Conservation (phyloP, 1,284 basidiomycete genomes). For the Cryptococcus sp. region DNA sequence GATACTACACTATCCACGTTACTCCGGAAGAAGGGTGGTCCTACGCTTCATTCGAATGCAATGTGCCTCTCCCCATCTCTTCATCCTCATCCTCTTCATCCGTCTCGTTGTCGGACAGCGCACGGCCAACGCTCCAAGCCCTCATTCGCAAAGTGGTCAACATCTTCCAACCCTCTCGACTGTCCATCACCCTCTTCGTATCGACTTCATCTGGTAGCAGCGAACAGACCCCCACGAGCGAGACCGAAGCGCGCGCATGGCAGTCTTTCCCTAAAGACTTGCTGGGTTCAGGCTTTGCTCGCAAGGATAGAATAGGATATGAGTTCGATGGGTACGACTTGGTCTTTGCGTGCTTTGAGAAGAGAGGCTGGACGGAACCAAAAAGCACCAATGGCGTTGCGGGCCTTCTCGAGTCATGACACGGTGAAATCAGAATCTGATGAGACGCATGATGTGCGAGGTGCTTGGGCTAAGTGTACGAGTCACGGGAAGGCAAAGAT, state of each 20-base stretch:
- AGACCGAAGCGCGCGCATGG: slow-evolving; percentile 37
- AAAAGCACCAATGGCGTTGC: slow-evolving; percentile 2
- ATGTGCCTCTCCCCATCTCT: slow-evolving; percentile 70
- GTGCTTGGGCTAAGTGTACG: too few species aligned
- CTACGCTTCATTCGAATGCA: slow-evolving; percentile 98
- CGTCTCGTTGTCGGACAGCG: not conserved
- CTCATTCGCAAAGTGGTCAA: slow-evolving; percentile 83
- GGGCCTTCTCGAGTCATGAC: not conserved
- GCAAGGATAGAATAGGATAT: slow-evolving; percentile 97
- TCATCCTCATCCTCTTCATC: slow-evolving; percentile 5
- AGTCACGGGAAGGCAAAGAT: too few species aligned
- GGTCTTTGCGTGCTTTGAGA: slow-evolving; percentile 86
- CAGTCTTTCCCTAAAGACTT: slow-evolving; percentile 42
- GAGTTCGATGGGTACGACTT: slow-evolving; percentile 95
- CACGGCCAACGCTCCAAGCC: slow-evolving; percentile 66
- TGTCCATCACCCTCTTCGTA: slow-evolving; percentile 90
- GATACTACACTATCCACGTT: slow-evolving; percentile 98
- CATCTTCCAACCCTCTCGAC: slow-evolving; percentile 87
- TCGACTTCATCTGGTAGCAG: slow-evolving; percentile 63
- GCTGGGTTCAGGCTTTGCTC: slow-evolving; percentile 53
- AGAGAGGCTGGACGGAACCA: slow-evolving; percentile 47
- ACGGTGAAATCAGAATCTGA: slow-evolving; percentile 1
- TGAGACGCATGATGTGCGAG: not conserved
- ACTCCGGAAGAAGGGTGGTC: slow-evolving; percentile 97
- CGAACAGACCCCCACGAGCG: slow-evolving; percentile 54